Evolutionary conservation across 1,284 basidiomycete genomes (phyloP).

Genomic region (Leccinum solheimii): DNA sequence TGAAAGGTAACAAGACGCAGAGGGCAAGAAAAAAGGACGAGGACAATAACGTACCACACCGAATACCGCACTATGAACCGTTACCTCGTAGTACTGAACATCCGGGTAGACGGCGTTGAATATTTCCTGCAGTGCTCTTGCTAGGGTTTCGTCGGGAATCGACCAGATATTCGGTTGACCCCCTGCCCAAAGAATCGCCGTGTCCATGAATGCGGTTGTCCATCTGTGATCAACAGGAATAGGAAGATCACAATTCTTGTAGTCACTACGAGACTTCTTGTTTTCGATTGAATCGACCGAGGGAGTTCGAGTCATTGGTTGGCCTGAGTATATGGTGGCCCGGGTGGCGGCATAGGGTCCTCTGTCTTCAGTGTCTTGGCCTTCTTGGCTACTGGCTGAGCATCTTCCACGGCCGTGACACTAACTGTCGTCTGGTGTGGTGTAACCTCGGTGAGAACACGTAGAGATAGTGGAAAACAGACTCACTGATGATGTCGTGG

Average conservation of each 20-base stretch:
- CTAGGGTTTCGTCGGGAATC: conserved; percentile 8
- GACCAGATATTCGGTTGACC: conserved; percentile 9
- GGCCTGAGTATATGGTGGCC: too few species aligned
- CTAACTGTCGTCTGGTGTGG: not conserved
- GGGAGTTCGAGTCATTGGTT: too few species aligned
- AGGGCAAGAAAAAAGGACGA: not conserved
- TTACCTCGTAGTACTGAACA: conserved; percentile 2
- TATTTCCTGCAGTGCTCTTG: conserved; percentile 8
- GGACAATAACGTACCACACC: conserved; percentile 2
- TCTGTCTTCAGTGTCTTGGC: too few species aligned
- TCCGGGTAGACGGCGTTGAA: conserved; percentile 7
- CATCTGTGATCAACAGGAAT: conserved; percentile 1
- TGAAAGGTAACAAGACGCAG: not conserved
- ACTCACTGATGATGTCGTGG: too few species aligned
- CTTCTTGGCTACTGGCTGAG: too few species aligned
- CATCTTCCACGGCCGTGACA: not conserved
- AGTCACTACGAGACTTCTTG: too few species aligned
- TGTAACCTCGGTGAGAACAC: not conserved
- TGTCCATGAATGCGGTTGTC: not conserved
- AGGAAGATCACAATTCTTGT: too few species aligned
- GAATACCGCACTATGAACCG: conserved; percentile 3
- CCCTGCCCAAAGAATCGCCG: conserved; percentile 9
- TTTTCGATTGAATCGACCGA: too few species aligned
- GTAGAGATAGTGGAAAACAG: too few species aligned
- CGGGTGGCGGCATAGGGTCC: too few species aligned